phyloP scores from a whole-genome alignment of 768 basidiomycete genomes.

The Psilocybe cubensis region DNA sequence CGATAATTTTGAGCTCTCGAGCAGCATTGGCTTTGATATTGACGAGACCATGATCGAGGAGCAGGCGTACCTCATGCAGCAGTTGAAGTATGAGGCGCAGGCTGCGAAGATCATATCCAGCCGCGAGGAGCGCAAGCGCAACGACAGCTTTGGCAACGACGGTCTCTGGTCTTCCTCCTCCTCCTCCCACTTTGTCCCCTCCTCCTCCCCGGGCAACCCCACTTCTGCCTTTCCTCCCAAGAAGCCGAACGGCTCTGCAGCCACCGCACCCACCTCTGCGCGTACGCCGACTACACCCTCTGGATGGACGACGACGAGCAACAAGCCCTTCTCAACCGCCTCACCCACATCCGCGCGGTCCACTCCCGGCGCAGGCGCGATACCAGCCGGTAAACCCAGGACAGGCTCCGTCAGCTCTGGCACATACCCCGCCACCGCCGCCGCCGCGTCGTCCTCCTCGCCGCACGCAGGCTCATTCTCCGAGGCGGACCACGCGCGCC shows the following conservation, averaged over 20 bases:
- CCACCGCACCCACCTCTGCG: slow-evolving; percentile 21
- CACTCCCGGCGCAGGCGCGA: slow-evolving; percentile 23
- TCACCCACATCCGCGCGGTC: slow-evolving; percentile 28
- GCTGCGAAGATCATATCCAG: slow-evolving; percentile 44
- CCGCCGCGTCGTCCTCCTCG: too few species aligned
- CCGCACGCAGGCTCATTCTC: slow-evolving; percentile 22
- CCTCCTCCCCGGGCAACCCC: slow-evolving; percentile 24
- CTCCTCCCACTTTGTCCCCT: slow-evolving; percentile 22
- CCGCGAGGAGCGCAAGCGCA: slow-evolving; percentile 48
- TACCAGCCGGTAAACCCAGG: slow-evolving; percentile 29
- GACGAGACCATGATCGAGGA: slow-evolving; percentile 29
- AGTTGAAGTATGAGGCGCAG: slow-evolving; percentile 33
- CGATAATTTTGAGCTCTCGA: slow-evolving; percentile 22
- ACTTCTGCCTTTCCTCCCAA: slow-evolving; percentile 23
- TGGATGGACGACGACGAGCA: slow-evolving; percentile 30
- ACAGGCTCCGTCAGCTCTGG: slow-evolving; percentile 38
- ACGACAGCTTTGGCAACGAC: slow-evolving; percentile 44
- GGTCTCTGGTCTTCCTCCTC: slow-evolving; percentile 31
- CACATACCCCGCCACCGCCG: slow-evolving; percentile 25
- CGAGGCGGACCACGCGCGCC: slow-evolving; percentile 64
- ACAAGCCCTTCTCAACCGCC: slow-evolving; percentile 23
- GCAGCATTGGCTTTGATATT: background rate
- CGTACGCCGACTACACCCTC: slow-evolving; percentile 34
- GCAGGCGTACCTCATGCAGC: slow-evolving; percentile 31
- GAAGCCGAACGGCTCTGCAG: slow-evolving; percentile 21